A percentile compares a stretch with the other conserved stretches of the same genome.
These are phyloP conservation scores for Phytopythium boreale DNA, from an alignment of 352 stramenopile genomes.

Conservation along the genomic window DNA sequence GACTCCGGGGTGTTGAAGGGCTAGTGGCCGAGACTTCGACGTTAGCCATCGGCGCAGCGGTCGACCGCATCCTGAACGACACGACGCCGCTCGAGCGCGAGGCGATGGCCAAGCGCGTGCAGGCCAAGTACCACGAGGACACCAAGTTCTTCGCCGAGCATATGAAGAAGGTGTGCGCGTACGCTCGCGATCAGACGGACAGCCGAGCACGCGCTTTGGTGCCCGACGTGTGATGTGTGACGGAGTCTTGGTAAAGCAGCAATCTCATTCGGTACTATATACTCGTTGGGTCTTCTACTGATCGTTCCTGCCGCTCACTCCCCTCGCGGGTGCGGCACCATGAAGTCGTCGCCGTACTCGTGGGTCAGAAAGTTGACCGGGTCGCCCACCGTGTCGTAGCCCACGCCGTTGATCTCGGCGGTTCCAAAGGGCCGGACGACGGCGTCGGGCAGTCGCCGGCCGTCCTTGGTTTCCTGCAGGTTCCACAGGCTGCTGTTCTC, in stretches of 20 bases:
- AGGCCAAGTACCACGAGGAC: constrained; percentile 41
- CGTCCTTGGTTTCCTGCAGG: constrained; percentile 12
- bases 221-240: no score
- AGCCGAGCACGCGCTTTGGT: no score
- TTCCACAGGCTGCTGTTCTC: constrained; percentile 16
- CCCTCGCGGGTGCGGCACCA: constrained; percentile 12
- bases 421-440: constrained; percentile 22
- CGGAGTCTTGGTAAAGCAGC: no score
- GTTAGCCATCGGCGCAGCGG: constrained; percentile 14
- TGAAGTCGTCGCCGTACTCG: constrained; percentile 38
- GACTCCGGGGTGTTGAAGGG: constrained; percentile 20
- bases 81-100: constrained; percentile 29
- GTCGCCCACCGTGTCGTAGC: constrained; percentile 37
- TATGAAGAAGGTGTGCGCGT: constrained; percentile 35
- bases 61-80: constrained; percentile 17
- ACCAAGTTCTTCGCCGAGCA: constrained; percentile 37
- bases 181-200: constrained; percentile 10
- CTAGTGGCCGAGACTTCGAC: constrained; percentile 19
- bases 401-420: constrained; percentile 27
- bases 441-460: constrained; percentile 16
- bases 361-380: constrained; percentile 36
- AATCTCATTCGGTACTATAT: no score
- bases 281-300: no score
- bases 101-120: constrained; percentile 19
- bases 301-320: no score